Evolutionary conservation across 768 basidiomycete species (phyloP).

Genomic region (Phylloporus arenicola): DNA sequence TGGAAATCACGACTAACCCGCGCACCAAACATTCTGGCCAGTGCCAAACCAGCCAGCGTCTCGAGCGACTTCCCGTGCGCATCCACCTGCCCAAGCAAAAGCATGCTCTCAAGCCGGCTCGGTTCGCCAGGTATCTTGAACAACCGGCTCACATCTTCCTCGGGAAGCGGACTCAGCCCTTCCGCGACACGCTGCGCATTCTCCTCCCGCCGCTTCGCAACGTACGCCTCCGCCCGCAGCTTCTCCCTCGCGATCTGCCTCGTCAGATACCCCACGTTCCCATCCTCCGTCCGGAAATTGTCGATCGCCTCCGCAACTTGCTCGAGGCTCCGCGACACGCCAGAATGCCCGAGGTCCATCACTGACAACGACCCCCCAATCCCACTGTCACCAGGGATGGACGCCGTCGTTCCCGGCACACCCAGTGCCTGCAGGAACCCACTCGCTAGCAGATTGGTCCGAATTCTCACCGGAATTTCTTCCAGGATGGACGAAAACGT

Average conservation of each 20-base stretch:
- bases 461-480: conserved; percentile 80
- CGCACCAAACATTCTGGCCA: conserved; percentile 85
- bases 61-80: conserved; percentile 76
- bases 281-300: conserved; percentile 83
- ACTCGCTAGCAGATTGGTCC: conserved; percentile 72
- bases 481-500: conserved; percentile 84
- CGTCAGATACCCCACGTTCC: conserved; percentile 82
- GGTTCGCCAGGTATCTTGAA: conserved; percentile 90
- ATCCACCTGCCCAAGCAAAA: conserved; percentile 84
- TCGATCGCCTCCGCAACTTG: conserved; percentile 83
- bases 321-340: conserved; percentile 73
- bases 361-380: conserved; percentile 59
- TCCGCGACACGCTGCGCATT: conserved; percentile 73
- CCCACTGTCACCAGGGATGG: conserved; percentile 35
- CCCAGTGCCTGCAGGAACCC: conserved; percentile 70
- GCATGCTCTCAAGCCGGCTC: conserved; percentile 79
- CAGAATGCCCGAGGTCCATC: conserved; percentile 65
- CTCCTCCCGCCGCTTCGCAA: conserved; percentile 87
- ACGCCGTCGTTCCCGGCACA: conserved; percentile 32
- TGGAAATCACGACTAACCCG: conserved; percentile 13
- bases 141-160: conserved; percentile 76
- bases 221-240: conserved; percentile 67
- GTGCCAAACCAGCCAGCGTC: conserved; percentile 48
- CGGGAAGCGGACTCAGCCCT: conserved; percentile 80
- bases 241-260: conserved; percentile 88